phyloP scores from a whole-genome alignment of 2,329 filamentous ascomycete species.

The Colletotrichum tropicale region DNA sequence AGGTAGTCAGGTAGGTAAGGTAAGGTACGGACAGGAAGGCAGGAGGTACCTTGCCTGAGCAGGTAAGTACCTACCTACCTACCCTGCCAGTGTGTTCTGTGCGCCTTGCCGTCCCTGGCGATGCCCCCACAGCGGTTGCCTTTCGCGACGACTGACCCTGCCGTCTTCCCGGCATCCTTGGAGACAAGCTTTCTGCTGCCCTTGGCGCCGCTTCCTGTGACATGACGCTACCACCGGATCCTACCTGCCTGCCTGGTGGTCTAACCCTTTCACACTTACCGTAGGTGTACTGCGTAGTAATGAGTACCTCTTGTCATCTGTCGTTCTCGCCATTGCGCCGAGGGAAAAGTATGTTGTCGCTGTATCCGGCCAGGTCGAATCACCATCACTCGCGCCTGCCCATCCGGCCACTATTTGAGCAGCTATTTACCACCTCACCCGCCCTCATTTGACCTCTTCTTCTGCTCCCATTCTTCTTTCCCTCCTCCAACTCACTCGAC shows the following conservation, averaged over 20 bases:
- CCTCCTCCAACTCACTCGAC: conserved; percentile 6
- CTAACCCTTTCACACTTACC: background rate
- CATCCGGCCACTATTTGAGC: background rate
- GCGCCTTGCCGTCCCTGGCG: background rate
- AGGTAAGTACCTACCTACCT: background rate
- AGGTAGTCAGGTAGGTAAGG: background rate
- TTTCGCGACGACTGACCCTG: conserved; percentile 4
- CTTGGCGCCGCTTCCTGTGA: conserved; percentile 12
- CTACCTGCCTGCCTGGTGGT: background rate
- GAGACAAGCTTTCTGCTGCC: conserved; percentile 20
- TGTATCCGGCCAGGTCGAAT: background rate
- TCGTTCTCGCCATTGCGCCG: background rate
- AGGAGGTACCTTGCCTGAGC: background rate
- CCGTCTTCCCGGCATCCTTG: conserved; percentile 20
- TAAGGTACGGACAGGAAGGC: background rate
- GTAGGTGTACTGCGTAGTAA: background rate
- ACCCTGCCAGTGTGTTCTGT: background rate
- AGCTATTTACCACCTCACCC: conserved; percentile 14
- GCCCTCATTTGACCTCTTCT: background rate
- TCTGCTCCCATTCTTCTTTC: background rate
- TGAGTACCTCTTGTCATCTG: background rate
- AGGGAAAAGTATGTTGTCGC: background rate
- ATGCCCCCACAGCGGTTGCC: background rate
- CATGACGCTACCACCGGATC: conserved; percentile 4
- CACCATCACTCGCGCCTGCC: background rate